A percentile compares a stretch with the other conserved stretches of the same genome.
Evolutionary conservation across 2,329 filamentous ascomycete species (phyloP).

Genomic region (Paraconiothyrium brasiliense): DNA sequence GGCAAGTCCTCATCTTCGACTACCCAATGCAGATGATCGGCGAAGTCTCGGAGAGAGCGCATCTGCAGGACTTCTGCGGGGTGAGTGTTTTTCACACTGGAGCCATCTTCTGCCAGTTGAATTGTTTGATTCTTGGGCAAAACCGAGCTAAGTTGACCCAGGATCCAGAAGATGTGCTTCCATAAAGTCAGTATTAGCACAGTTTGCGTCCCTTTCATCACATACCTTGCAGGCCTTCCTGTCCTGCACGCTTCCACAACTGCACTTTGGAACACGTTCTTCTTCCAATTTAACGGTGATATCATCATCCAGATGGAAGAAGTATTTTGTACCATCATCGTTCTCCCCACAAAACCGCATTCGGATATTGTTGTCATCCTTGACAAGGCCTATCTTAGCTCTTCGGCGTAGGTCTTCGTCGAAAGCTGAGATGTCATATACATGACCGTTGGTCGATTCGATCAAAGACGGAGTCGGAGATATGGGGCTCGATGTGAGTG

Average conservation of each 20-base stretch:
- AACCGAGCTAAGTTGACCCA: constrained; percentile 44
- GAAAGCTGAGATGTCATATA: constrained; percentile 46
- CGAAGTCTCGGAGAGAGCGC: constrained; percentile 37
- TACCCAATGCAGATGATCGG: constrained; percentile 42
- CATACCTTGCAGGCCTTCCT: constrained; percentile 48
- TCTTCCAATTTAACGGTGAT: constrained; percentile 47
- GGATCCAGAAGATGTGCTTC: constrained; percentile 52
- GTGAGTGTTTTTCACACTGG: constrained; percentile 39
- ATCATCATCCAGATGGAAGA: constrained; percentile 48
- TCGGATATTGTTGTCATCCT: constrained; percentile 44
- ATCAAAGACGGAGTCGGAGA: constrained; percentile 45
- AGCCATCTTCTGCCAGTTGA: constrained; percentile 44
- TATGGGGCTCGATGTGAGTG: constrained; percentile 30
- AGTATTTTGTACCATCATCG: constrained; percentile 36
- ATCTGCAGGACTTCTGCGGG: constrained; percentile 41
- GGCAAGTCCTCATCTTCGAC: constrained; percentile 38
- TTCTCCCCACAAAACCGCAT: constrained; percentile 47
- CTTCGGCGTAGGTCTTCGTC: constrained; percentile 42
- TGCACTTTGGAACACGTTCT: constrained; percentile 40
- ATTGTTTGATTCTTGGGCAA: constrained; percentile 37
- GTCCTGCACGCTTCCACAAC: constrained; percentile 46
- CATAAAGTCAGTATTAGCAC: constrained; percentile 17
- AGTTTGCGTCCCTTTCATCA: neutral
- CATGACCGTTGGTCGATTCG: constrained; percentile 44
- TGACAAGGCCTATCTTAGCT: constrained; percentile 39